These are phyloP conservation scores for Venturia aucupariae DNA, from an alignment of 2,329 filamentous ascomycete species.

Conservation along the genomic window DNA sequence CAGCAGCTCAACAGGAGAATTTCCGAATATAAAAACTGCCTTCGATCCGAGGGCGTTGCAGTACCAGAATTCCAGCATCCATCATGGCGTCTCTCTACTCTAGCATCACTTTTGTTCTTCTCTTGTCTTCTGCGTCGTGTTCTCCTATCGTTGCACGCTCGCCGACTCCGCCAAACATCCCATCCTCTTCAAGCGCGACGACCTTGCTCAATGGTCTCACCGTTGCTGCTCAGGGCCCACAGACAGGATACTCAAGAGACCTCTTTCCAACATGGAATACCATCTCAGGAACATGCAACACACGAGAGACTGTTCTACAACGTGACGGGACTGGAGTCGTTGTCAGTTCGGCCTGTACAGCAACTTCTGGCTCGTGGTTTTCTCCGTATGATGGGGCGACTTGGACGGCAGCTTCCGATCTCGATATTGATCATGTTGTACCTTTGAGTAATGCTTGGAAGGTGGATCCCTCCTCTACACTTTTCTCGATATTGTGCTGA, in stretches of 20 bases:
- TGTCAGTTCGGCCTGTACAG: slow-evolving; percentile 49
- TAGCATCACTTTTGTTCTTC: background rate
- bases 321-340: slow-evolving; percentile 61
- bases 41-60: background rate
- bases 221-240: slow-evolving; percentile 46
- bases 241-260: slow-evolving; percentile 53
- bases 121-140: background rate
- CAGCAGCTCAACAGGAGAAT: background rate
- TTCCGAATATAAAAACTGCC: background rate
- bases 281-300: slow-evolving; percentile 58
- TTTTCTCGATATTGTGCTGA: background rate
- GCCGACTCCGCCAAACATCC: slow-evolving; percentile 51
- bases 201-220: slow-evolving; percentile 50
- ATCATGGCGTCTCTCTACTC: background rate
- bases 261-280: slow-evolving; percentile 66
- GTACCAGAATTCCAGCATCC: background rate
- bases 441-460: slow-evolving; percentile 75
- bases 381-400: slow-evolving; percentile 65
- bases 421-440: slow-evolving; percentile 80
- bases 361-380: slow-evolving; percentile 59
- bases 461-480: slow-evolving; percentile 30
- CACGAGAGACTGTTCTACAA: slow-evolving; percentile 61
- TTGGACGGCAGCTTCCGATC: slow-evolving; percentile 58
- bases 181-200: slow-evolving; percentile 47
- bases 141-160: background rate